Conservation (phyloP, 2,329 filamentous ascomycete species). For the Xylaria polymorpha region DNA sequence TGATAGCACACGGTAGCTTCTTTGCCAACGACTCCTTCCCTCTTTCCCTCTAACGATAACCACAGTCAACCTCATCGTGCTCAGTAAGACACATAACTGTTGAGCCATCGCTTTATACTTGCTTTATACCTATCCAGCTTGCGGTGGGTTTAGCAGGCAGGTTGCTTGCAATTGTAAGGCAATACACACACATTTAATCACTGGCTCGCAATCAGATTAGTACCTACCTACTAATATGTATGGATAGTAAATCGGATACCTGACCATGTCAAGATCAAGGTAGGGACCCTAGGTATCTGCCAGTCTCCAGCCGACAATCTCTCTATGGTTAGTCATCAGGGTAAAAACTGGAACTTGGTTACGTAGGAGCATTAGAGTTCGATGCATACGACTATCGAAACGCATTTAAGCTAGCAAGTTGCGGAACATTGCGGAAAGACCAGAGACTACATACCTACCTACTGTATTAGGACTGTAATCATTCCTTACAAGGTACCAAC, state of each 20-base stretch:
- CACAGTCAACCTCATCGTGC: not conserved
- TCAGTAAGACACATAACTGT: not conserved
- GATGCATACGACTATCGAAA: not conserved
- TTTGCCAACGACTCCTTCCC: not conserved
- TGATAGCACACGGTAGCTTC: not conserved
- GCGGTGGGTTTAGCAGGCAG: not conserved
- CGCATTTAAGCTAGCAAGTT: not conserved
- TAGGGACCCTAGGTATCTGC: not conserved
- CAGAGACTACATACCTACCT: not conserved
- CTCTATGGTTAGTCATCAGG: not conserved
- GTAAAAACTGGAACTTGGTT: not conserved
- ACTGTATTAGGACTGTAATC: not conserved
- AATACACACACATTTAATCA: not conserved
- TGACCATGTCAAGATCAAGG: not conserved
- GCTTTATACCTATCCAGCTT: not conserved
- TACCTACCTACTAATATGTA: too few relatives aligned
- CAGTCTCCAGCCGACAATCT: not conserved
- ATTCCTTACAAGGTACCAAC: not conserved
- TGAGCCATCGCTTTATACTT: not conserved
- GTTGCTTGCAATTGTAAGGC: not conserved
- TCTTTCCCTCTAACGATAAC: not conserved
- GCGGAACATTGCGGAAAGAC: not conserved
- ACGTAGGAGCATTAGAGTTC: not conserved
- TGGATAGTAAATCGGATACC: not conserved
- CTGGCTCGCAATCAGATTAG: not conserved